These are phyloP conservation scores for Ophiosphaerella korrae DNA, from an alignment of 2,329 filamentous ascomycete species.

Conservation along the genomic window DNA sequence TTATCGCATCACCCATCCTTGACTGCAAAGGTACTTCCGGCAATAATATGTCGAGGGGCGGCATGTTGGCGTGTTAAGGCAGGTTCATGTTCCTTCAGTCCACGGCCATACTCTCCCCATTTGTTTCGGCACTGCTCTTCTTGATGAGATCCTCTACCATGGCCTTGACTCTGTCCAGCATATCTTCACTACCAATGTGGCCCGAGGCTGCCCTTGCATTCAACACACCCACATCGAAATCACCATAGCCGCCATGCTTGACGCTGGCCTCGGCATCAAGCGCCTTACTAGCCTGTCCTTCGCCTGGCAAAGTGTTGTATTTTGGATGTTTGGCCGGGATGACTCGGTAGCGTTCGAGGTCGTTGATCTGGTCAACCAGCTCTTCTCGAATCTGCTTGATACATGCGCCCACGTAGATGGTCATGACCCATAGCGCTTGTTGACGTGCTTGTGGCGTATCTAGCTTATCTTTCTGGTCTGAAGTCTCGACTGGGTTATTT, in stretches of 20 bases:
- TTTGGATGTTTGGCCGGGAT: constrained; percentile 36
- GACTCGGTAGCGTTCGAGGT: constrained; percentile 38
- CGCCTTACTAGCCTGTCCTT: constrained; percentile 12
- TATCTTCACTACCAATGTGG: constrained; percentile 80
- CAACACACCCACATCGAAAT: constrained; percentile 84
- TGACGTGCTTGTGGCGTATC: constrained; percentile 50
- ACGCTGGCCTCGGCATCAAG: constrained; percentile 33
- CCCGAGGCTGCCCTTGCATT: constrained; percentile 84
- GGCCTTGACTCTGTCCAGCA: constrained; percentile 68
- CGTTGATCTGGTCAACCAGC: constrained; percentile 36
- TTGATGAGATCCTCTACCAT: constrained; percentile 54
- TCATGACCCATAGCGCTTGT: constrained; percentile 48
- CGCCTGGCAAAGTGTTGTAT: constrained; percentile 11
- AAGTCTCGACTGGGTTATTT: constrained; percentile 58
- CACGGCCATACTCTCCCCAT: constrained; percentile 23
- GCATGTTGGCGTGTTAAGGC: too few relatives aligned
- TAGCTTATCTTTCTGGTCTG: constrained; percentile 26
- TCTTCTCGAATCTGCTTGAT: constrained; percentile 58
- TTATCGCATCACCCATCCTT: too few relatives aligned
- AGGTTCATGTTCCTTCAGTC: constrained; percentile 18
- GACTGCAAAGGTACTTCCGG: not conserved
- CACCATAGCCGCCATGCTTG: constrained; percentile 55
- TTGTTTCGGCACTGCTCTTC: constrained; percentile 14
- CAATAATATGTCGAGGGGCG: not conserved
- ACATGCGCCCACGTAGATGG: constrained; percentile 75